phyloP scores from a whole-genome alignment of 208 protist genomes.

The Jaenimonas drosophilae region DNA sequence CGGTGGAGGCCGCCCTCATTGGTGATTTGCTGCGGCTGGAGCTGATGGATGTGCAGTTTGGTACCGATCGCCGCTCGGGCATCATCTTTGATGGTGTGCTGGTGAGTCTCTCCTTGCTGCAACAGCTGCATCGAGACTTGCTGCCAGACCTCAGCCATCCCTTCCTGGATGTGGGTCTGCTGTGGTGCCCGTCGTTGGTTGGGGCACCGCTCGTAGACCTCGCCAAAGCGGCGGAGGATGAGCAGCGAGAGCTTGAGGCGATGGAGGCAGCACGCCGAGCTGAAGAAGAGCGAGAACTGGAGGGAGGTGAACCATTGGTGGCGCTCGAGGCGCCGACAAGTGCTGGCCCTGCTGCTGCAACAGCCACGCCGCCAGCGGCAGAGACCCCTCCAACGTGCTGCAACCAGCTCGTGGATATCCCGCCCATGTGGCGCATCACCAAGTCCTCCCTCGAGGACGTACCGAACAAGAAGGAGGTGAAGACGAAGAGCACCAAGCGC shows the following conservation, averaged over 20 bases:
- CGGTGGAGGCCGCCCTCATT: slow-evolving; percentile 27
- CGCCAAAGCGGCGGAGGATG: neutral
- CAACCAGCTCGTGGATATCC: neutral
- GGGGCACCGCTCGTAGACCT: neutral
- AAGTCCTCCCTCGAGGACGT: slow-evolving; percentile 14
- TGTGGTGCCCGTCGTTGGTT: neutral
- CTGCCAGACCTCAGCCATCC: slow-evolving; percentile 7
- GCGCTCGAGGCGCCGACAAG: neutral
- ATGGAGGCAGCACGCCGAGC: neutral
- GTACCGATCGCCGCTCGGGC: slow-evolving; percentile 13
- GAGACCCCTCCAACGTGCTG: neutral
- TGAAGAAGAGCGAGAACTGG: neutral
- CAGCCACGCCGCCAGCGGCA: neutral
- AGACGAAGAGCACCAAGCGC: slow-evolving; percentile 27
- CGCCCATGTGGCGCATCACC: slow-evolving; percentile 10
- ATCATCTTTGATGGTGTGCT: slow-evolving; percentile 64
- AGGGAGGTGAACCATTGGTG: neutral
- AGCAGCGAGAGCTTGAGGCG: neutral
- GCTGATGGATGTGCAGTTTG: slow-evolving; percentile 19
- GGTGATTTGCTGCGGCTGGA: slow-evolving; percentile 40
- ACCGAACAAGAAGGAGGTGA: slow-evolving; percentile 31
- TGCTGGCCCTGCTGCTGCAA: neutral
- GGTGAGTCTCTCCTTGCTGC: slow-evolving; percentile 15
- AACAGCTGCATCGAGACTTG: slow-evolving; percentile 4
- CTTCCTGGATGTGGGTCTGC: slow-evolving; percentile 1